These are phyloP conservation scores for Aspergillus biplanus DNA, from an alignment of 495 filamentous ascomycete species.

Conservation along the genomic window DNA sequence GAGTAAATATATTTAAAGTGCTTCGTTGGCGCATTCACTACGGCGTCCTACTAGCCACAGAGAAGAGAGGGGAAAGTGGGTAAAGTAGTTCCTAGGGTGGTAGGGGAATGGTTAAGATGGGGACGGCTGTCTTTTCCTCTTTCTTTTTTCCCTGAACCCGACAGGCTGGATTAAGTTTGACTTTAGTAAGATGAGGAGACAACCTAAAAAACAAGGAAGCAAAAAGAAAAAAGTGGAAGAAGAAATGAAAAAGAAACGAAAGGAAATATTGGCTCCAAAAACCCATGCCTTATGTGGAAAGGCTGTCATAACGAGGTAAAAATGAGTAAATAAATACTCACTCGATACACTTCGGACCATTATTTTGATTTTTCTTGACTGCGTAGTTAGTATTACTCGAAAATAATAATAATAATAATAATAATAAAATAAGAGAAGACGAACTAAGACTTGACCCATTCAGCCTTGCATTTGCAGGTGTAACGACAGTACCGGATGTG, in stretches of 20 bases:
- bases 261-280: background rate
- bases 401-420: slow-evolving; percentile 11
- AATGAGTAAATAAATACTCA: background rate
- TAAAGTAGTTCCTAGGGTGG: background rate
- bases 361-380: no score
- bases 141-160: slow-evolving; percentile 36
- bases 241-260: slow-evolving; percentile 3
- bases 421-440: no score
- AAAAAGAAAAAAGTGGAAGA: slow-evolving; percentile 5
- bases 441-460: slow-evolving; percentile 1
- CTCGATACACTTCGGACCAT: no score
- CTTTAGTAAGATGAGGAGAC: slow-evolving; percentile 43
- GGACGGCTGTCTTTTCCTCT: slow-evolving; percentile 23
- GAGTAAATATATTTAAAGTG: slow-evolving; percentile 16
- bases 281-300: slow-evolving; percentile 7
- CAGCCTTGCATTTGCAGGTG: slow-evolving; percentile 3
- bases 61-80: slow-evolving; percentile 14
- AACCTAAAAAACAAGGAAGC: slow-evolving; percentile 25
- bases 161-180: slow-evolving; percentile 52
- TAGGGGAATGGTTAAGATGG: slow-evolving; percentile 17
- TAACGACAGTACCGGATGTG: slow-evolving; percentile 20
- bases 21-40: slow-evolving; percentile 18
- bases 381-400: no score
- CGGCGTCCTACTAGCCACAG: slow-evolving; percentile 11
- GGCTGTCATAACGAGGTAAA: slow-evolving; percentile 12